Evolutionary conservation across 2,329 filamentous ascomycete genomes (phyloP).

Genomic region (Blastomyces percursus): DNA sequence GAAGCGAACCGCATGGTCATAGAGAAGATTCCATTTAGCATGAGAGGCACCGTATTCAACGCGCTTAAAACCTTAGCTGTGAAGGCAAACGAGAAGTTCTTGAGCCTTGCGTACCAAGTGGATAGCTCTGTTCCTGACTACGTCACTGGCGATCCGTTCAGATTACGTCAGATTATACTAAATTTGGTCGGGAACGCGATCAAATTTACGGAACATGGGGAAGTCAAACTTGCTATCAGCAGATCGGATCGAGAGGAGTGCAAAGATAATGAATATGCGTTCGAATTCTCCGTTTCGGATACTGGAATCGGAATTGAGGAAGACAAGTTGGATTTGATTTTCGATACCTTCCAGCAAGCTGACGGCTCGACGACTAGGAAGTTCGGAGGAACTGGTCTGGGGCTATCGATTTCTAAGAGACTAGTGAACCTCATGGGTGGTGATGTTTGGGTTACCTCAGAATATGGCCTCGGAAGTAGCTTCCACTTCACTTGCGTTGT

Average conservation of each 20-base stretch:
- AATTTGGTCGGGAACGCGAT: constrained; percentile 97
- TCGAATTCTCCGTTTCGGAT: constrained; percentile 91
- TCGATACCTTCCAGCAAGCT: constrained; percentile 97
- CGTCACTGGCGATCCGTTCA: constrained; percentile 92
- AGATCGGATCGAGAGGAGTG: constrained; percentile 56
- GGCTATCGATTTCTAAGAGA: constrained; percentile 87
- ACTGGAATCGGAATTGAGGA: constrained; percentile 94
- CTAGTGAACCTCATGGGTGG: constrained; percentile 94
- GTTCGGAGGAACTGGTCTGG: constrained; percentile 89
- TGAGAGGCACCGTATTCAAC: constrained; percentile 92
- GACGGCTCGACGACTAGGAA: constrained; percentile 93
- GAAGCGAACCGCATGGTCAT: constrained; percentile 97
- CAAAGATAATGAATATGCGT: constrained; percentile 68
- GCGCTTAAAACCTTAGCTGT: constrained; percentile 94
- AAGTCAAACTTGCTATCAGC: constrained; percentile 85
- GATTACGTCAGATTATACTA: constrained; percentile 88
- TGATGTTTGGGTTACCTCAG: constrained; percentile 89
- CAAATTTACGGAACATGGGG: constrained; percentile 95
- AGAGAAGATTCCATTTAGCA: constrained; percentile 91
- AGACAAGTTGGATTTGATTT: constrained; percentile 93
- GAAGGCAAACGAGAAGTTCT: constrained; percentile 89
- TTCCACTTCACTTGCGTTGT: constrained; percentile 97
- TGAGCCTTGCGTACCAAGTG: constrained; percentile 87
- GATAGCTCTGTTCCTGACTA: constrained; percentile 90
- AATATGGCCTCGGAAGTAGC: constrained; percentile 79